Evolutionary conservation across 2,329 filamentous ascomycete genomes (phyloP), one percentile per base, ranked within the genome.

Genomic region (Seiridium unicorne): DNA sequence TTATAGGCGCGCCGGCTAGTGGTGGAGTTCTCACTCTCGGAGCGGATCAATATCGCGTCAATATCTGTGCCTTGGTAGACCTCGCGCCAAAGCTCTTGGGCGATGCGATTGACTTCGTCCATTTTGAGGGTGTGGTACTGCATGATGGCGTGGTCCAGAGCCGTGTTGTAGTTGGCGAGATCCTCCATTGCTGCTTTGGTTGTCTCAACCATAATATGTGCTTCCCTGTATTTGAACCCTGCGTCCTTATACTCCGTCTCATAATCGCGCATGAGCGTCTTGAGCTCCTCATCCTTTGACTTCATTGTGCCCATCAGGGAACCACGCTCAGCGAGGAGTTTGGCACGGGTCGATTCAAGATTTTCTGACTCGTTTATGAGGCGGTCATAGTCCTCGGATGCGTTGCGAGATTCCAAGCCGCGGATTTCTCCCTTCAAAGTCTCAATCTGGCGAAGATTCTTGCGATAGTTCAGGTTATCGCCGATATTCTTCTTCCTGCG

Each of bases 11-110:
- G 88, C 69, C 92, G 93, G 57, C 86, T 89, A 60, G 86, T 76
- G 46, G 81, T 81, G 46, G 81, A 82, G 51, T 84, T 86, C 73
- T 98, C 95, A 68, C 88, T 89, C 75, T 98, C 94, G 18, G 93
- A 97, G 46, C 91, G 90, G 76, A 99, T 98, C 70, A 96, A 84
- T 71, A 99, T 97, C 1, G 91, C 95, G 78, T 99, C 95, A 59
- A 99, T 93, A 71, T 99, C 95, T 0, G 94, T 98, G 65, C 95
- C 95, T 72, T 96, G 92, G 76, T 99, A 99, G 1, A 95, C 97
- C 70, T 89, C 90, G 76, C 92, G 91, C 95, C 95, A 99, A n/a
- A 99, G 84, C 74, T 99, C 95, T 64, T 91, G 92, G 55, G 96
- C 89, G 73, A 97, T 97, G 60, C 88, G 85, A 76, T 99, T 99